These are phyloP conservation scores for cucumber (Cucumis sativus) DNA, from an alignment of 306 rosid genomes.

Conservation along the genomic window Cucumber_9930_V3 NC_026655.2:16034501-16035000, in stretches of 20 bases:
- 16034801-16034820: neutral
- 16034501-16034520: no score
- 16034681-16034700: neutral
- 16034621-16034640: constrained; percentile 59
- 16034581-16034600: constrained; percentile 95
- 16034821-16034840: neutral
- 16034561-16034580: constrained; percentile 39
- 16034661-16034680: constrained; percentile 6
- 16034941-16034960: neutral
- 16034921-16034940: neutral
- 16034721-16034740: neutral
- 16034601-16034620: constrained; percentile 61
- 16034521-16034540: neutral
- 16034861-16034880: neutral
- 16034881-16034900: neutral
- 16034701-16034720: neutral
- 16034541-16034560: neutral
- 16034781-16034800: neutral
- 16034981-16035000: neutral
- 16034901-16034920: neutral
- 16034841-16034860: neutral
- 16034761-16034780: neutral
- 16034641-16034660: constrained; percentile 97
- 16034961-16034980: neutral
- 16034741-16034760: neutral